Evolutionary conservation across 176 grass and related monocot genomes (phyloP).

Genomic region (Ensete ventricosum): DNA sequence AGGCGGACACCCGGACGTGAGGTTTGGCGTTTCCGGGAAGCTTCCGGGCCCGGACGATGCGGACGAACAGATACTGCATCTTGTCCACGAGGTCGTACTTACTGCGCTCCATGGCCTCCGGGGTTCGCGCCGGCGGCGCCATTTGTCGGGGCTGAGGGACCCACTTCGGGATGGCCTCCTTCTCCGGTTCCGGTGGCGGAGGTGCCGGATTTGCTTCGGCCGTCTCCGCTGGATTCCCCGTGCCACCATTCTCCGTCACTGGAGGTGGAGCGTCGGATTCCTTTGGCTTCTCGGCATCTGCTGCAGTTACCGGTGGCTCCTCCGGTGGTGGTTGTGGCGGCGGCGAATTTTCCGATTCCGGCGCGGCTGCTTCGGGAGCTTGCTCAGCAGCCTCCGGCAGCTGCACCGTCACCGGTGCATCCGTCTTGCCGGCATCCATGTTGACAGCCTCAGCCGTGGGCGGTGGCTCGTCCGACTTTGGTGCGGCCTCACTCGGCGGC

Average conservation of each 20-base stretch:
- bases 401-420: no score
- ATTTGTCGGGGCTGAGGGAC: constrained; percentile 27
- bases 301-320: constrained; percentile 1
- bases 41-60: constrained; percentile 53
- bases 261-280: constrained; percentile 20
- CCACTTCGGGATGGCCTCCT: constrained; percentile 6
- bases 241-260: neutral
- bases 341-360: neutral
- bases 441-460: no score
- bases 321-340: neutral
- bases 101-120: constrained; percentile 40
- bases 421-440: no score
- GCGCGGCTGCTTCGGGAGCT: constrained; percentile 9
- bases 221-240: constrained; percentile 13
- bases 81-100: constrained; percentile 93
- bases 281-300: constrained; percentile 10
- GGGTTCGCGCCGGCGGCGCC: constrained; percentile 19
- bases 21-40: constrained; percentile 48
- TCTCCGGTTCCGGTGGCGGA: constrained; percentile 13
- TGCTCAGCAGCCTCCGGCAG: neutral
- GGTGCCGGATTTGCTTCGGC: constrained; percentile 14
- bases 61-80: constrained; percentile 85
- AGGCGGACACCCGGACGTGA: constrained; percentile 60
- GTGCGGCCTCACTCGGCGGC: constrained; percentile 12
- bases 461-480: neutral